phyloP scores from a whole-genome alignment of 1,284 basidiomycete species.

The Waitea zeae region DNA sequence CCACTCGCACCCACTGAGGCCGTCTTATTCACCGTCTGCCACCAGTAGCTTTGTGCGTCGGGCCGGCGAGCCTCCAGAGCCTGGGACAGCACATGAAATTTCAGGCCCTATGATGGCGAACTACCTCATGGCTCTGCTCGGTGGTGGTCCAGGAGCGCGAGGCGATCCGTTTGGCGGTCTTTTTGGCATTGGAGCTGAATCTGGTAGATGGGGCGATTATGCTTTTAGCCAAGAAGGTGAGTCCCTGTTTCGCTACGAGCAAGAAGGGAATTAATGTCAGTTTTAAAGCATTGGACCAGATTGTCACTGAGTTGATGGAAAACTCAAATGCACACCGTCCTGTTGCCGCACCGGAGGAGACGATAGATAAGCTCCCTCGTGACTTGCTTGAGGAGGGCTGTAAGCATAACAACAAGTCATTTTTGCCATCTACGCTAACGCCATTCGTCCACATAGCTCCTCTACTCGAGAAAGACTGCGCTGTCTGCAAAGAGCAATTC shows the following conservation, averaged over 20 bases:
- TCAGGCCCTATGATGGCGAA: conserved; percentile 48
- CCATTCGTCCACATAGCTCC: conserved; percentile 19
- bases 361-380: conserved; percentile 40
- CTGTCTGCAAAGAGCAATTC: conserved; percentile 69
- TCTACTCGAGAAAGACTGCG: conserved; percentile 50
- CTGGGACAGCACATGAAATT: conserved; percentile 24
- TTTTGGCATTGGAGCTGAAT: conserved; percentile 18
- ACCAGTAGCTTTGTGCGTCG: conserved; percentile 1
- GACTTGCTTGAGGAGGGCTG: conserved; percentile 44
- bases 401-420: conserved; percentile 17
- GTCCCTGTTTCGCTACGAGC: conserved; percentile 4
- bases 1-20: background rate
- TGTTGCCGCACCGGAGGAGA: conserved; percentile 58
- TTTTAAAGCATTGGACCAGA: conserved; percentile 50
- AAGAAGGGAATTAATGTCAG: conserved; percentile 2
- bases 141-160: conserved; percentile 16
- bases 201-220: conserved; percentile 61
- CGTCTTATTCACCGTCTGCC: background rate
- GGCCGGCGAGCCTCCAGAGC: background rate
- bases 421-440: background rate
- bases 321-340: conserved; percentile 47
- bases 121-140: conserved; percentile 47
- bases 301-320: conserved; percentile 65
- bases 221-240: conserved; percentile 68
- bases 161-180: conserved; percentile 18